Base-by-base conservation (phyloP, 2,329 filamentous ascomycete genomes). In the Phialophora macrospora region DNA sequence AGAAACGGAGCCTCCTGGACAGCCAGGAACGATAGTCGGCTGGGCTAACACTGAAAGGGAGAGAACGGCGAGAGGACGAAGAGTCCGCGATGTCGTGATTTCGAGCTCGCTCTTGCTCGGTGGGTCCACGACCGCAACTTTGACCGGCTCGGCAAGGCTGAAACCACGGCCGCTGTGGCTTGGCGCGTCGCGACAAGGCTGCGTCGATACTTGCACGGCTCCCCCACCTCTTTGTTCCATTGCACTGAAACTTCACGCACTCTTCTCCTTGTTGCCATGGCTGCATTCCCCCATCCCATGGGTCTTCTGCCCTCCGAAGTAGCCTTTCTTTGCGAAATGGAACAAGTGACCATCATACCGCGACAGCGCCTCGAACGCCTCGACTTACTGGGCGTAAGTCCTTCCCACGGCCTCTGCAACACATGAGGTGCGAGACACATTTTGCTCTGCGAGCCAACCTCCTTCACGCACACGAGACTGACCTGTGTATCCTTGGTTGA, bases 271-370 rank as follows among this genome's bases (percentile, higher is more conserved):
- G 38, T 17, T 28, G 14, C 30, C 26, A 67, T 71, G 62, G 88
- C 89, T 87, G 86, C 86, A 59, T 83, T 88, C 71, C 85, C 85
- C 69, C 81, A 88, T 49, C 84, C 85, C 46, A 81, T 84, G 69
- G 86, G 89, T 77, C 85, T 97, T 52, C 90, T 91, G 73, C 92
- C 95, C 66, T 84, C 91, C 70, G 95, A 99, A 80, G 90, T 96
- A 54, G 91, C 93, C 58, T 99, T 98, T 75, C 82, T 98, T 30
- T 97, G 93, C 78, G 95, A 99, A 81, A 98, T 97, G 93, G 94
- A 98, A 81, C 87, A 92, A 74, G 90, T 99, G 63, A 97, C 93
- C 0, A 86, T 99, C 24, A 88, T 98, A 57, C 95, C 95, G 41
- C 91, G 95, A 61, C 93, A 98, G 77, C 87, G 91, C 70, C 88